These are phyloP conservation scores for Mortierella sp. DNA, from an alignment of 371 early-diverging fungal genomes.

Conservation along the genomic window DNA sequence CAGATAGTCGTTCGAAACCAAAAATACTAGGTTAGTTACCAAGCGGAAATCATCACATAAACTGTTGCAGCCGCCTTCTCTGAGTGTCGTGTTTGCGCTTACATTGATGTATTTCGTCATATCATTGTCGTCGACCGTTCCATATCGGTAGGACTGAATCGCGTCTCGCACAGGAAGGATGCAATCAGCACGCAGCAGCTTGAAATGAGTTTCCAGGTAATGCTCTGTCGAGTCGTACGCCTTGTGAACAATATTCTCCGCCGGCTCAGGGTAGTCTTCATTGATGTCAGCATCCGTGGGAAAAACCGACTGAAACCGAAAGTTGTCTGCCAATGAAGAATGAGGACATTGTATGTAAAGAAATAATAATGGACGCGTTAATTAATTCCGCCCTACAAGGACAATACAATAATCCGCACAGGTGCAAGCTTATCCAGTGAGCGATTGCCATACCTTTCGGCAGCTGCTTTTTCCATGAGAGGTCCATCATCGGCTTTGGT, in stretches of 20 bases:
- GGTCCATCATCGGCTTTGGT: conserved; percentile 27
- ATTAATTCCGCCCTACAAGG: not conserved
- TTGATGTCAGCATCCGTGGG: conserved; percentile 37
- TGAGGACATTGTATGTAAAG: not conserved
- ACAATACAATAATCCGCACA: not conserved
- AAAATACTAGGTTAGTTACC: not conserved
- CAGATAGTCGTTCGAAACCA: not conserved
- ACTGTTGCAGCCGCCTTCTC: conserved; percentile 54
- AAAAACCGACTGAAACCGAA: conserved; percentile 31
- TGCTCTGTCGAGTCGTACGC: conserved; percentile 68
- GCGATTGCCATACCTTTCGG: conserved; percentile 16
- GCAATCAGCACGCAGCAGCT: conserved; percentile 74
- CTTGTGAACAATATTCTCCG: conserved; percentile 64
- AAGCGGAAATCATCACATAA: not conserved
- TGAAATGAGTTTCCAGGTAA: conserved; percentile 75
- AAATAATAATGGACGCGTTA: not conserved
- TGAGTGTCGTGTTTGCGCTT: conserved; percentile 44
- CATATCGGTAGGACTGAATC: conserved; percentile 60
- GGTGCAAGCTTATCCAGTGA: not conserved
- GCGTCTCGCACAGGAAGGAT: conserved; percentile 69
- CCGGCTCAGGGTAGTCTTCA: conserved; percentile 58
- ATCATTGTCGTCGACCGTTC: conserved; percentile 40
- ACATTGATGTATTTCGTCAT: conserved; percentile 41
- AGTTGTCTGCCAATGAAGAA: conserved; percentile 24
- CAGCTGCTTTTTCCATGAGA: conserved; percentile 26